Base-by-base conservation (phyloP, 768 basidiomycete species). In the Cystobasidium ongulense region DNA sequence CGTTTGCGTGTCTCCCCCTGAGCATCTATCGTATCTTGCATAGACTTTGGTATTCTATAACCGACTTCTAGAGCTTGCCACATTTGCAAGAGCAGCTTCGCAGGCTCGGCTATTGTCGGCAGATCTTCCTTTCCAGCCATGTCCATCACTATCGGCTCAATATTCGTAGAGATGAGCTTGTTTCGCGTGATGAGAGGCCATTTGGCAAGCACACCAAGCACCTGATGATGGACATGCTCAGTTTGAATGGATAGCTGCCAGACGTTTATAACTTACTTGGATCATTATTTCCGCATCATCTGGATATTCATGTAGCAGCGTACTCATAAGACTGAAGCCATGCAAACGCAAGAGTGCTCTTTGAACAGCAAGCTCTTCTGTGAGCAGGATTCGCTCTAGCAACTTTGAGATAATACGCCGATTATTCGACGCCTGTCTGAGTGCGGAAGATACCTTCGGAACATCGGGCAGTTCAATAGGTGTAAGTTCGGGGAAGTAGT, bases 321-420 rank as follows among this genome's bases (percentile, higher is more conserved):
- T 91, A 54, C 87, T 88, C 91, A 98, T 94, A 18, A 93, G 83
- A 81, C 89, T 90, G 80, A 94, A 90, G 1, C 94, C 94, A 79
- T 96, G 91, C 78, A 97, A 83, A 3, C 92, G 89, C 87, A 96
- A 89, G 61, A 98, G 84, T 80, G 92, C 88, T 35, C 91, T 85
- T 29, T 92, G 83, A 15, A 91, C 87, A 0, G 86, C 84, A 53
- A 86, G 85, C 75, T 95, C 91, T 43, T 89, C 87, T 1, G 95
- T 95, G 73, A 95, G 88, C 76, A 68, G 89, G 76, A 98, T 87
- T 71, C 95, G 88, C 68, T 87, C 88, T 23, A 99, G 84, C 17
- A 98, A 83, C 79, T 92, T 93, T 75, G 85, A 82, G 54, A 97
- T 82, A 73, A 99, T 88, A 78, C 89, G 89, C 64, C 87, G 86